Base-by-base conservation (phyloP, 1,139 yeast species). In the Yamadazyma triangularis region DNA sequence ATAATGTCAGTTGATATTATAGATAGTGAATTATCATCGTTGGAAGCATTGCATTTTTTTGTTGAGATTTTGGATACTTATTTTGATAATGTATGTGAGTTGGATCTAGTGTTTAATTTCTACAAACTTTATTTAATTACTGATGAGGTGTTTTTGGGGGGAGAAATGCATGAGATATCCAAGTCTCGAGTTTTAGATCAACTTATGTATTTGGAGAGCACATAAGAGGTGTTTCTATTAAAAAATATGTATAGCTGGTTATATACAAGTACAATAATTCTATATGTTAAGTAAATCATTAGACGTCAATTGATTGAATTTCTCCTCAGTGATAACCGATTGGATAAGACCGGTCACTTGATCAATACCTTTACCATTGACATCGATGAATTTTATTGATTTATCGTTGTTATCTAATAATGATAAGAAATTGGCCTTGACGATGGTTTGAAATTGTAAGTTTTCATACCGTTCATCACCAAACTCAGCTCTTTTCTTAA, bases 381-480 rank as follows among this genome's bases (percentile, higher is more conserved):
- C 96, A 40, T 75, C 70, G 4, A 86, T 48, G 25, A 70, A 49
- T 15, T 50, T 50, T 48, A 81, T 65, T 4, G 58, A 38, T 2
- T 51, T 48, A 27, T 64, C 61, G n/a, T 37, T 42, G n/a, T 55
- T 56, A 13, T 50, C 47, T 32, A 71, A 62, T 23, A 84, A 62
- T 21, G 55, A 44, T 32, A 70, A 58, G 50, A 89, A 91, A 42
- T 77, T 64, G 9, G 50, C 32, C 37, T 77, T 73, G 4, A 93
- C 99, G 26, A 62, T 60, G 13, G 60, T 55, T 52, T 93, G 99
- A 51, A 91, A 84, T 33, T 72, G 79, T 7, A 58, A 55, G 25
- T 70, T 71, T 51, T 93, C 99, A 56, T 93, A 93, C 34, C 96
- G 63, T 56, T 93, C 99, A 15, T 78, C 81, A 13, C 99, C 99